Conservation (phyloP, 371 early-diverging fungal species). For the Mucor irregularis region DNA sequence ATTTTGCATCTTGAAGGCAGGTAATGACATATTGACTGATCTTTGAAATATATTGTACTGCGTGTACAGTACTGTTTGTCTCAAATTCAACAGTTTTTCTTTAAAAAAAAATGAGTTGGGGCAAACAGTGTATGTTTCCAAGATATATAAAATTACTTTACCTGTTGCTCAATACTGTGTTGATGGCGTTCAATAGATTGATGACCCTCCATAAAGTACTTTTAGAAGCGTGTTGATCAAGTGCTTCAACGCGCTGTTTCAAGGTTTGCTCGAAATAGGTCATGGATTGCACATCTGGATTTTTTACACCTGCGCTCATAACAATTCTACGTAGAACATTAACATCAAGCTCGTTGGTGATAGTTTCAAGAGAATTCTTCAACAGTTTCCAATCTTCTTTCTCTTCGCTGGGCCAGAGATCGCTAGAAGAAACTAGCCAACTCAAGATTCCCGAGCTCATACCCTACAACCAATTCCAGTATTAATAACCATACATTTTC, state of each 20-base stretch:
- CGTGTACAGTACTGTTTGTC: constrained; percentile 12
- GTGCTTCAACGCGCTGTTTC: constrained; percentile 1
- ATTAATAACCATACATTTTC: not conserved
- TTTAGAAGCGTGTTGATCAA: not conserved
- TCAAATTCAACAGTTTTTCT: constrained; percentile 22
- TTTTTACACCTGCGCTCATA: constrained; percentile 5
- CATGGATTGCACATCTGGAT: constrained; percentile 1
- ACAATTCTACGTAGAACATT: constrained; percentile 15
- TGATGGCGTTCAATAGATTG: constrained; percentile 12
- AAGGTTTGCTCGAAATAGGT: constrained; percentile 11
- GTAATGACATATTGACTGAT: constrained; percentile 13
- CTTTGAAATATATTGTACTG: constrained; percentile 6
- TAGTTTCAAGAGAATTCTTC: not conserved
- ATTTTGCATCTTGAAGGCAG: constrained; percentile 6
- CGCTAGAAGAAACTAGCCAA: constrained; percentile 33
- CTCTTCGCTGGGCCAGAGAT: not conserved
- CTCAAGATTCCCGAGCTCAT: constrained; percentile 10
- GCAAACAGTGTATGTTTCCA: not conserved
- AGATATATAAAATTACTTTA: constrained; percentile 1
- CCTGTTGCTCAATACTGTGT: constrained; percentile 9
- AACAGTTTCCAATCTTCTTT: not conserved
- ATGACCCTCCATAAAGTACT: constrained; percentile 2
- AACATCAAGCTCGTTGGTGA: constrained; percentile 19
- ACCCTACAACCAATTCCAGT: constrained; percentile 6
- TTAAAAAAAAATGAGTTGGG: not conserved